phyloP scores from a whole-genome alignment of 2,329 filamentous ascomycete genomes.

The Sclerotinia glacialis region DNA sequence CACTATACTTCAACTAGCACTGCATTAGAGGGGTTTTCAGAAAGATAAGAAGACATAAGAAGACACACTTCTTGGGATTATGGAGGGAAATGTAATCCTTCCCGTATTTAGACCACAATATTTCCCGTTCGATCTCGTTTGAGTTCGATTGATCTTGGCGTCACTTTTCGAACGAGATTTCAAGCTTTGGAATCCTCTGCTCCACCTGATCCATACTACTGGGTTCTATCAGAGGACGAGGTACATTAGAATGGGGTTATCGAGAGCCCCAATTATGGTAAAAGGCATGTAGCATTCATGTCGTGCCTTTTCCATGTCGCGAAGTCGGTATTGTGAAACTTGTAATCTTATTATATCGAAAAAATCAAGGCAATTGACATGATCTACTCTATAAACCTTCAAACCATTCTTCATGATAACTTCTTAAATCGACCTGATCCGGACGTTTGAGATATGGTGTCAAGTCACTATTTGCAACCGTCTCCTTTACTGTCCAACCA shows the following conservation, averaged over 20 bases:
- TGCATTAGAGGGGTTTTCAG: neutral
- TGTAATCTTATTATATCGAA: neutral
- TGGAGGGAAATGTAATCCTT: neutral
- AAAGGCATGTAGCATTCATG: neutral
- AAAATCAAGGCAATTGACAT: neutral
- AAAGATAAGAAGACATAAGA: neutral
- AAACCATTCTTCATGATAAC: conserved; percentile 69
- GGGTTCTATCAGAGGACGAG: neutral
- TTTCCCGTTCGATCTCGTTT: too few species aligned
- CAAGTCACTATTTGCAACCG: conserved; percentile 53
- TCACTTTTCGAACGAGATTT: neutral
- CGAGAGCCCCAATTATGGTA: too few species aligned
- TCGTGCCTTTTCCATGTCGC: neutral
- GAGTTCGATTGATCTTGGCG: neutral
- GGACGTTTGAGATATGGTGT: conserved; percentile 60
- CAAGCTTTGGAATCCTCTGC: neutral
- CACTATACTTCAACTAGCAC: neutral
- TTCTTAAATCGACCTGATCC: conserved; percentile 56
- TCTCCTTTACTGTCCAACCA: conserved; percentile 61
- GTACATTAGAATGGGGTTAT: too few species aligned
- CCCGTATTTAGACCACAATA: neutral
- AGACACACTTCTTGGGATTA: neutral
- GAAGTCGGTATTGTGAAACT: neutral
- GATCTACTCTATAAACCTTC: conserved; percentile 34
- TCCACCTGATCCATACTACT: neutral